Base-by-base conservation (phyloP, 768 basidiomycete genomes). In the Termitomyces sp. region DNA sequence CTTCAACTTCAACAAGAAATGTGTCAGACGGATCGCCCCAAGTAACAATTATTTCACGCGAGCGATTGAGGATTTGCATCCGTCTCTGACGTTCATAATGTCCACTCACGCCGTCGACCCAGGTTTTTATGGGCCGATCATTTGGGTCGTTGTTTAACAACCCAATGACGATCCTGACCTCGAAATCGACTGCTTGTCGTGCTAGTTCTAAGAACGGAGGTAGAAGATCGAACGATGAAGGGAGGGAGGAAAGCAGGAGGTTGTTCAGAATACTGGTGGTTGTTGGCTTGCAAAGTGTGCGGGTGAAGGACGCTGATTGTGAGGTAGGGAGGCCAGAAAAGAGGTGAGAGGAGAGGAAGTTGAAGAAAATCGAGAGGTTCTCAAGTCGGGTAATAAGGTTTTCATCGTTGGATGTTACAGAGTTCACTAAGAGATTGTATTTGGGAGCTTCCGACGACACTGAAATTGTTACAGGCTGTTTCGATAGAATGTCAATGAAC, bases 61-160 rank as follows among this genome's bases (percentile, higher is more conserved):
- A 79, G n/a, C 71, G 71, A 42, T 89, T 85, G 6, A 93, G 76
- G 45, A 94, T 82, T 52, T 77, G 75, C 34, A 82, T 72, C 14
- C 93, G 79, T 64, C 93, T 72, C 63, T 87, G 84, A 59, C 84
- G 83, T 68, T 94, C 93, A 69, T 94, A 96, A 69, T 93, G 90
- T 3, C 78, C 72, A 18, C 83, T 80, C 12, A 91, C 78, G 4
- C 83, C 81, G 49, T 86, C 80, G 4, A 80, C 82, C 91, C 94
- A 96, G 6, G 71, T 65, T 65, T 82, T 80, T 55, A 95, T 81
- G 7, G 84, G 73, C 26, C 74, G 74, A 45, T 86, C 84, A 5
- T 72, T 71, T 13, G 62, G 55, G 22, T 77, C 79, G 54, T 77
- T 80, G 14, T 79, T 79, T 16, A 89, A 73, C 57, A 87, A 63